A percentile compares a stretch with the other conserved stretches of the same genome.
Conservation (phyloP, 495 filamentous ascomycete genomes). For the Aspergillus haitiensis region DNA sequence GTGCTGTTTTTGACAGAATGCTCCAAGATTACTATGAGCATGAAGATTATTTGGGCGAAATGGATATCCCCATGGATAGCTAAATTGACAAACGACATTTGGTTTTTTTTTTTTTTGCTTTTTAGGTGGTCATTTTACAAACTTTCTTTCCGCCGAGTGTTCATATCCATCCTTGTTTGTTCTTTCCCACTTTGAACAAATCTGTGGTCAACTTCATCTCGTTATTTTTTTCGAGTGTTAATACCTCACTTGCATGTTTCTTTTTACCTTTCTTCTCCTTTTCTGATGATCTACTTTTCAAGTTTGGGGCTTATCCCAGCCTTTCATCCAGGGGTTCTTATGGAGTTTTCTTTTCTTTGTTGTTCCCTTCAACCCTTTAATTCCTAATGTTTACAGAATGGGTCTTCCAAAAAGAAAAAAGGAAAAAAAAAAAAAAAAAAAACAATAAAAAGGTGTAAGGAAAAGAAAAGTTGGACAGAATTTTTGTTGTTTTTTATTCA, state of each 20-base stretch:
- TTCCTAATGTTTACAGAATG: neutral
- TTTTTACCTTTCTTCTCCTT: neutral
- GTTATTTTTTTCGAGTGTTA: neutral
- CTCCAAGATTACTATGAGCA: neutral
- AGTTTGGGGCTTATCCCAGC: neutral
- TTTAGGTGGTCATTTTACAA: neutral
- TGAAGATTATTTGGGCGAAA: neutral
- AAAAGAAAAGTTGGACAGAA: too few species aligned
- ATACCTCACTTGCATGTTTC: neutral
- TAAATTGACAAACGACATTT: neutral
- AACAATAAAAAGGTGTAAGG: too few species aligned
- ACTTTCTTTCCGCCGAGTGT: neutral
- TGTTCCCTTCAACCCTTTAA: too few species aligned
- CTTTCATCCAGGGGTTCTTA: neutral
- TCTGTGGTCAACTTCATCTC: neutral
- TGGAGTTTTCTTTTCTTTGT: too few species aligned
- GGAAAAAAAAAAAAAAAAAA: too few species aligned
- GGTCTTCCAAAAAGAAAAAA: too few species aligned
- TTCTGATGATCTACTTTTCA: neutral
- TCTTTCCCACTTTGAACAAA: neutral
- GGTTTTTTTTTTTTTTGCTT: neutral
- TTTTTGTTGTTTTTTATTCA: neutral
- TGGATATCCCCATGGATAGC: neutral
- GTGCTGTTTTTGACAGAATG: slow-evolving; percentile 6
- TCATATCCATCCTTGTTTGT: neutral